Conservation (phyloP, 352 stramenopile genomes). For the Globisporangium cystogenes region DNA sequence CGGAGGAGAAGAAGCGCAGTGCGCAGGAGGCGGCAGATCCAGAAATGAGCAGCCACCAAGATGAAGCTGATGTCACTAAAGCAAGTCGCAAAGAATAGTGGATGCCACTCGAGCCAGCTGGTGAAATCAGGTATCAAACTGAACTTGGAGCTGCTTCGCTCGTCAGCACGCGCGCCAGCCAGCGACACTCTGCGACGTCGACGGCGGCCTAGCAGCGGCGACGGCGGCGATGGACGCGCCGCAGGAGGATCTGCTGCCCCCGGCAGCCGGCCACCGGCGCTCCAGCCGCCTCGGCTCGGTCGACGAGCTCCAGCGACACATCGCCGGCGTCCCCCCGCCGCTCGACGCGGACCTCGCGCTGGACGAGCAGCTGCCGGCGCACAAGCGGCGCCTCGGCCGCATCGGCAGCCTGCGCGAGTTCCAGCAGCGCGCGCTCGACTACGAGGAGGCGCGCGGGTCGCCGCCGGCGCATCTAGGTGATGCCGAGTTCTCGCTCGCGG, state of each 20-base stretch:
- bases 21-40: neutral
- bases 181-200: too few species aligned
- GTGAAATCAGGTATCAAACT: neutral
- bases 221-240: neutral
- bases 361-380: slow-evolving; percentile 46
- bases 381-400: slow-evolving; percentile 62
- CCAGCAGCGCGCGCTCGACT: slow-evolving; percentile 68
- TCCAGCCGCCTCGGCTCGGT: neutral
- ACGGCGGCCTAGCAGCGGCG: too few species aligned
- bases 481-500: slow-evolving; percentile 12
- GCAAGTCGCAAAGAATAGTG: neutral
- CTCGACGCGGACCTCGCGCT: slow-evolving; percentile 7
- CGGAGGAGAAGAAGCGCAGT: neutral
- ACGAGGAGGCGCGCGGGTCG: slow-evolving; percentile 23
- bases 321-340: too few species aligned
- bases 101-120: neutral
- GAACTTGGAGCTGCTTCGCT: too few species aligned
- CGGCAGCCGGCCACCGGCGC: too few species aligned
- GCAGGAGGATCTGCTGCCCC: neutral
- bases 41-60: too few species aligned
- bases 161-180: too few species aligned
- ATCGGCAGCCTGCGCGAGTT: slow-evolving; percentile 81
- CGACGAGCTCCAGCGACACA: neutral
- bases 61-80: too few species aligned
- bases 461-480: neutral